phyloP scores from a whole-genome alignment of 441 rosid genomes.

The Aleurites moluccanus region DNA sequence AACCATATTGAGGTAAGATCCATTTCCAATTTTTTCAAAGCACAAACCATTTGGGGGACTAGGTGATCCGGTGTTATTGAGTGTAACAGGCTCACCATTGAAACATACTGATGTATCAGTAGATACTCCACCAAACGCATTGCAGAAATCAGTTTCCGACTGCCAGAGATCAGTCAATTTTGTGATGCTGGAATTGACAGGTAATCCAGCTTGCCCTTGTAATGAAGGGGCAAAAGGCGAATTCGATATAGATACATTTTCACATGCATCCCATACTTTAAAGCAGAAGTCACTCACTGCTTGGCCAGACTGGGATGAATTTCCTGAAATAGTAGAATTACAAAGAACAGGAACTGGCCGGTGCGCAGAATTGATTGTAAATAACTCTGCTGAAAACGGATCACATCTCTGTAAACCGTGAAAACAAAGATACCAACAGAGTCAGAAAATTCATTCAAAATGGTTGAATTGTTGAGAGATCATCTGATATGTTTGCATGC shows the following conservation, averaged over 20 bases:
- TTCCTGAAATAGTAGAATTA: constrained; percentile 58
- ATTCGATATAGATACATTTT: constrained; percentile 51
- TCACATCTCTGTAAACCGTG: constrained; percentile 71
- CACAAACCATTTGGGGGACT: constrained; percentile 71
- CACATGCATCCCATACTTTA: constrained; percentile 81
- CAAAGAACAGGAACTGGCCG: constrained; percentile 82
- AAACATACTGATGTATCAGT: constrained; percentile 61
- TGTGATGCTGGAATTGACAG: constrained; percentile 44
- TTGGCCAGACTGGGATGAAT: constrained; percentile 55
- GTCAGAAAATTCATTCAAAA: constrained; percentile 7
- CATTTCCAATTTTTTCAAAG: constrained; percentile 87
- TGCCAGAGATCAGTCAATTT: constrained; percentile 70
- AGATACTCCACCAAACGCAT: constrained; percentile 83
- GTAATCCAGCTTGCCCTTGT: constrained; percentile 60
- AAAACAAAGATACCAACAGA: constrained; percentile 11
- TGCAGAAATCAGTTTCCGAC: constrained; percentile 79
- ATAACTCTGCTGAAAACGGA: constrained; percentile 76
- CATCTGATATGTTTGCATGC: neutral
- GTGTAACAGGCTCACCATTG: constrained; percentile 62
- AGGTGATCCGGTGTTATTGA: constrained; percentile 53
- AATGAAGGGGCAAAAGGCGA: constrained; percentile 78
- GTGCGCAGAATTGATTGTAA: constrained; percentile 39
- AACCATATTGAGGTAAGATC: constrained; percentile 79
- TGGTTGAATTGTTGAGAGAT: neutral
- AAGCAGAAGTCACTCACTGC: constrained; percentile 62